Base-by-base conservation (phyloP, 768 basidiomycete species). In the Agaricus sinodeliciosus region DNA sequence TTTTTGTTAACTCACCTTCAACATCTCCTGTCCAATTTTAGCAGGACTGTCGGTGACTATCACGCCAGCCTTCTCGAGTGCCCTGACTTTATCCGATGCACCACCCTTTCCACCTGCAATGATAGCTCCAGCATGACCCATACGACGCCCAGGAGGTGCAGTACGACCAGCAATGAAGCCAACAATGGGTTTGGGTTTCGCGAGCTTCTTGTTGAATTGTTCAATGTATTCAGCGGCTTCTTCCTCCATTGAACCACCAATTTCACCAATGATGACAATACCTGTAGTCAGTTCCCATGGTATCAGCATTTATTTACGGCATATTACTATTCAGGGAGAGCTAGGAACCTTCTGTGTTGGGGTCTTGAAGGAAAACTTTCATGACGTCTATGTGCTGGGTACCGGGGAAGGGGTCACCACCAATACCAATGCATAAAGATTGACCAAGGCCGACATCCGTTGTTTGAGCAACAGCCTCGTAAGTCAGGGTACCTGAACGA, bases 241-340 rank as follows among this genome's bases (percentile, higher is more conserved):
- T 69, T 99, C 96, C 72, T 99, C 96, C 95, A 97, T 96, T 7
- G 91, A 87, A 18, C 96, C 96, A 58, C 96, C 96, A 60, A 99
- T 99, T 73, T 99, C 96, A 56, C 96, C 96, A 61, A 99, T 99
- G 57, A 98, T 76, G 57, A 99, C 95, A 59, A 99, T 94, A 61
- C 94, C 90, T 92, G 55, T 35, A 55, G 59, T 35, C 39, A 37
- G 41, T 28, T 22, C 22, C 22, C 47, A 47, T 28, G 1, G 51
- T 25, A 6, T 39, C 15, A 39, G 37, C 37, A 39, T 12, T 6
- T 6, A 6, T 13, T 39, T 13, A 34, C 35, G 3, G 15, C 16
- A 3, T 35, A 13, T 3, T 34, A 12, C 1, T 16, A 3, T 13
- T 4, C 11, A 1, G 11, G 26, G n/a, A 35, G 2, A 49, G 43